A percentile compares a stretch with the other conserved stretches of the same genome.
Evolutionary conservation across 805 yeast species (phyloP).

Genomic region (Candida rishiriensis): DNA sequence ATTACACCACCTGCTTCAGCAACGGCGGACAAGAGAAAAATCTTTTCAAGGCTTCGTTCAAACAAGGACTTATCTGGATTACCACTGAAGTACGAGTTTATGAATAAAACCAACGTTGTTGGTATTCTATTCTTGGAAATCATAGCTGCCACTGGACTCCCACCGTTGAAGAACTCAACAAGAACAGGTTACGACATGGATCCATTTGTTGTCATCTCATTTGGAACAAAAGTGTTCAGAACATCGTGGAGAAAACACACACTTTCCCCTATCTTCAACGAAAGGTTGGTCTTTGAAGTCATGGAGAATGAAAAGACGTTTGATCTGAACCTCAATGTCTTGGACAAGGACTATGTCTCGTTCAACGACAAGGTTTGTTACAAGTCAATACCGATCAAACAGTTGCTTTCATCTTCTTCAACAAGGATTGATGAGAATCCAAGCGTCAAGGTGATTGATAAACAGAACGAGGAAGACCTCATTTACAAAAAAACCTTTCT

Average conservation of each 20-base stretch:
- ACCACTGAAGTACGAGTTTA: slow-evolving; percentile 31
- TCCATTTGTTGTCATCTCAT: slow-evolving; percentile 88
- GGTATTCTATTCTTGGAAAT: slow-evolving; percentile 82
- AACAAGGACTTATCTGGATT: neutral
- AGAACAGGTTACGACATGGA: slow-evolving; percentile 90
- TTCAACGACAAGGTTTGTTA: slow-evolving; percentile 79
- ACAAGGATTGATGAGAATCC: slow-evolving; percentile 5
- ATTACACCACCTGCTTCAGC: slow-evolving; percentile 14
- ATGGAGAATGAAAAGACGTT: slow-evolving; percentile 59
- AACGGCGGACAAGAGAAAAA: slow-evolving; percentile 4
- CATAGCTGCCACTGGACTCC: slow-evolving; percentile 68
- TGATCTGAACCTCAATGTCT: slow-evolving; percentile 63
- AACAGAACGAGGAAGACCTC: slow-evolving; percentile 9
- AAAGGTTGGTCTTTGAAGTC: slow-evolving; percentile 75
- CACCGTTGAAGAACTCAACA: slow-evolving; percentile 67
- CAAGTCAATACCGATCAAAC: slow-evolving; percentile 51
- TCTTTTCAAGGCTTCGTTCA: slow-evolving; percentile 11
- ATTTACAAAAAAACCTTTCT: slow-evolving; percentile 15
- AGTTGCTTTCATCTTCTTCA: slow-evolving; percentile 12
- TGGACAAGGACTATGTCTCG: slow-evolving; percentile 82
- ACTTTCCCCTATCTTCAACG: slow-evolving; percentile 76
- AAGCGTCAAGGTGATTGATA: slow-evolving; percentile 10
- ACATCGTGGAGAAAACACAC: slow-evolving; percentile 84
- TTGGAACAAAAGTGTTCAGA: slow-evolving; percentile 82
- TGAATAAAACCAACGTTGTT: slow-evolving; percentile 34